These are phyloP conservation scores for Angomonas deanei DNA, from an alignment of 208 protist species.

Conservation along the genomic window DNA sequence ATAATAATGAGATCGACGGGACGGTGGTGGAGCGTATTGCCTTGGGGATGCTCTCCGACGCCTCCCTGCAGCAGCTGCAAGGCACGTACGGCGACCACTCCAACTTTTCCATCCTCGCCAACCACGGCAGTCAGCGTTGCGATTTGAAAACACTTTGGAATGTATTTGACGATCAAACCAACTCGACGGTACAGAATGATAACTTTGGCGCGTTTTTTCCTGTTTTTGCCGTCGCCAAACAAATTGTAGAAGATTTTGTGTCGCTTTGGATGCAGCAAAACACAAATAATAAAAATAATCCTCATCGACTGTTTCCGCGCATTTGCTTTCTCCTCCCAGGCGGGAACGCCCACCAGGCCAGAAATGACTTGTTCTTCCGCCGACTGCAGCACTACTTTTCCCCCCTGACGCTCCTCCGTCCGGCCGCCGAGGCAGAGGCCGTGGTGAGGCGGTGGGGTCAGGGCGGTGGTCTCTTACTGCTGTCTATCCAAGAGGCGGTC, in stretches of 20 bases:
- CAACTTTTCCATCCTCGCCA: neutral
- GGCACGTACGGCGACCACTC: conserved; percentile 20
- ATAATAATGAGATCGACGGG: too few species aligned
- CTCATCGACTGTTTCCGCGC: conserved; percentile 28
- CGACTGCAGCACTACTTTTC: conserved; percentile 44
- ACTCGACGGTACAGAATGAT: neutral
- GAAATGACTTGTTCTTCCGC: conserved; percentile 30
- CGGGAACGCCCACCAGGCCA: conserved; percentile 16
- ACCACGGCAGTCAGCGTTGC: neutral
- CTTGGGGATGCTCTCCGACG: conserved; percentile 56
- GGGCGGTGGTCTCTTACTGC: conserved; percentile 51
- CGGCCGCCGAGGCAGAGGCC: neutral
- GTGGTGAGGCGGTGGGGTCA: conserved; percentile 36
- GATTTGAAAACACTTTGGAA: neutral
- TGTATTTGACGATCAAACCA: neutral
- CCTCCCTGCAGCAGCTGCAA: conserved; percentile 29
- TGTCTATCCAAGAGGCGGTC: conserved; percentile 47
- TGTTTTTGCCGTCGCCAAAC: conserved; percentile 42
- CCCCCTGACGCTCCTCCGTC: conserved; percentile 16
- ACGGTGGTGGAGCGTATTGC: conserved; percentile 53
- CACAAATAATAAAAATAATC: too few species aligned
- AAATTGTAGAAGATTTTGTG: conserved; percentile 43
- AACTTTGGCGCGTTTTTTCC: conserved; percentile 60
- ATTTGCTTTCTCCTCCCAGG: conserved; percentile 43
- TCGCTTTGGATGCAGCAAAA: neutral